Evolutionary conservation across 192 early-diverging fungal genomes (phyloP).

Genomic region (Cetraspora pellucida): DNA sequence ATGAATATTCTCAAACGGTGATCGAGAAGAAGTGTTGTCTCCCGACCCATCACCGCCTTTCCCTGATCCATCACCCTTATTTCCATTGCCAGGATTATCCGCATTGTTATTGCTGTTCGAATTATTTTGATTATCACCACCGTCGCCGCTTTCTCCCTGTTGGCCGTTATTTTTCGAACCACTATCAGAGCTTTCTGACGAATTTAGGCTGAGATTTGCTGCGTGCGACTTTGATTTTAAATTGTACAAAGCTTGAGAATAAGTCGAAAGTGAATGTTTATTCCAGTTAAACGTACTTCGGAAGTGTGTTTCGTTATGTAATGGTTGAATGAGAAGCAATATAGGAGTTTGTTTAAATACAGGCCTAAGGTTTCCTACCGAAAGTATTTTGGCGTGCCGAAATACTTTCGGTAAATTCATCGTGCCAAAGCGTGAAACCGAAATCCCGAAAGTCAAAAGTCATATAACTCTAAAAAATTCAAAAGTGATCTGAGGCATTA

Average conservation of each 20-base stretch:
- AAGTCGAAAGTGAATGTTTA: neutral
- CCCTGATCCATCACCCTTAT: slow-evolving; percentile 35
- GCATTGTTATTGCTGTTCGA: slow-evolving; percentile 23
- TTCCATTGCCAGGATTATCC: slow-evolving; percentile 30
- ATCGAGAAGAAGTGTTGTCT: slow-evolving; percentile 30
- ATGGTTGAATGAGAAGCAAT: slow-evolving; percentile 2
- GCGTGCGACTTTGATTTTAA: neutral
- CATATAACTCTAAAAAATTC: too few relatives aligned
- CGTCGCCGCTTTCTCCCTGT: slow-evolving; percentile 21
- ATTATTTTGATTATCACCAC: slow-evolving; percentile 1
- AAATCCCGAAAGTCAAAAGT: too few relatives aligned
- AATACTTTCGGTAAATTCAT: too few relatives aligned
- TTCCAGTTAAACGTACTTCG: slow-evolving; percentile 11
- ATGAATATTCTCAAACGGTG: slow-evolving; percentile 44
- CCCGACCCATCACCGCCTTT: slow-evolving; percentile 44
- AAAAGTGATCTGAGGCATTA: too few relatives aligned
- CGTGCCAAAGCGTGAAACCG: too few relatives aligned
- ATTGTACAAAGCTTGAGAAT: neutral
- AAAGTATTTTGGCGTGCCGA: too few relatives aligned
- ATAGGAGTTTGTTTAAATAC: neutral
- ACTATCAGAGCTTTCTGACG: neutral
- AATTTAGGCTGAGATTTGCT: neutral
- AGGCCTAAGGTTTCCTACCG: neutral
- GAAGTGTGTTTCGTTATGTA: neutral
- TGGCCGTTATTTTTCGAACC: neutral